These are phyloP conservation scores for Phytophthora idaei DNA, from an alignment of 352 stramenopile genomes.

Conservation along the genomic window DNA sequence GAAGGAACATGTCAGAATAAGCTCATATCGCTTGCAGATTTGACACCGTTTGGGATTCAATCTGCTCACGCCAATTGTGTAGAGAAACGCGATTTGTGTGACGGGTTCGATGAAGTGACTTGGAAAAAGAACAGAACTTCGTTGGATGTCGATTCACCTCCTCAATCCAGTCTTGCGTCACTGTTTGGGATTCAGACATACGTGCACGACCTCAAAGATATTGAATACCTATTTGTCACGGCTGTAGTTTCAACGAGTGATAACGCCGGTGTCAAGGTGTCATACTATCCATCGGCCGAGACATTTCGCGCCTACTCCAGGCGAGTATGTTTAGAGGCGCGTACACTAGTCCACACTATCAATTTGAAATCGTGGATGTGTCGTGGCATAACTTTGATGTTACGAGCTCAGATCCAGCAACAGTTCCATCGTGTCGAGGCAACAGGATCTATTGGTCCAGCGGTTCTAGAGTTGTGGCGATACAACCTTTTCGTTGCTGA, in stretches of 20 bases:
- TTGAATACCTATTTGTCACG: slow-evolving; percentile 3
- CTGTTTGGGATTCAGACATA: slow-evolving; percentile 25
- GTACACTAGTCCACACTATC: not conserved
- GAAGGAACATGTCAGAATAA: slow-evolving; percentile 30
- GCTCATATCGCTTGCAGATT: slow-evolving; percentile 50
- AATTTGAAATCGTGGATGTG: slow-evolving; percentile 13
- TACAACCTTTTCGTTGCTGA: slow-evolving; percentile 34
- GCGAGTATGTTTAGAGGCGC: slow-evolving; percentile 10
- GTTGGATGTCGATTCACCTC: not conserved
- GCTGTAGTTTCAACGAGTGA: slow-evolving; percentile 6
- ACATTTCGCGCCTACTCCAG: slow-evolving; percentile 16
- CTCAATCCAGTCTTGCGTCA: not conserved
- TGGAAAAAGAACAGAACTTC: not conserved
- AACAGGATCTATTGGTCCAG: not conserved
- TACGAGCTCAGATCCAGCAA: slow-evolving; percentile 17
- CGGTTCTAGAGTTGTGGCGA: slow-evolving; percentile 29
- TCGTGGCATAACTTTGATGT: not conserved
- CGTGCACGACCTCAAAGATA: slow-evolving; percentile 13
- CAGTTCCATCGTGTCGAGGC: slow-evolving; percentile 1
- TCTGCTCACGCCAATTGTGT: slow-evolving; percentile 46
- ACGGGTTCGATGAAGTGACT: not conserved
- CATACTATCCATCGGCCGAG: slow-evolving; percentile 24
- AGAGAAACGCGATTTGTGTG: slow-evolving; percentile 1
- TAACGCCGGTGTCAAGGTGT: slow-evolving; percentile 20
- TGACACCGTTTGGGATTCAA: slow-evolving; percentile 41